Percentiles rank a stretch among this genome's conserved stretches.
Evolutionary conservation across 2,329 filamentous ascomycete species (phyloP).

Genomic region (Hymenoscyphus scutula): DNA sequence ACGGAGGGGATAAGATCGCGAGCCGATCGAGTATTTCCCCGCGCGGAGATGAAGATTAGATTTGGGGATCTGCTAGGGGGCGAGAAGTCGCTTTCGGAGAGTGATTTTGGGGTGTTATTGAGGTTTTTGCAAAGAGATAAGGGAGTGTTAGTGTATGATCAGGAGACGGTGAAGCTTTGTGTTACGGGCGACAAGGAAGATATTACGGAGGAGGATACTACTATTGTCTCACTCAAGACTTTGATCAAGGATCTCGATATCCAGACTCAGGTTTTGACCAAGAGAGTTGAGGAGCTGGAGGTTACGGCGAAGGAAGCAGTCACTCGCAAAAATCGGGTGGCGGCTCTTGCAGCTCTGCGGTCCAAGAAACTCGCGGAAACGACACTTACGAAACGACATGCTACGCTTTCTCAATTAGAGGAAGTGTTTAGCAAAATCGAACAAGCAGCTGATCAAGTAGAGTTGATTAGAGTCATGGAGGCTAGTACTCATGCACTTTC

Average conservation of each 20-base stretch:
- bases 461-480: conserved; percentile 80
- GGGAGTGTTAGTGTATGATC: conserved; percentile 56
- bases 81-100: conserved; percentile 52
- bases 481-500: conserved; percentile 70
- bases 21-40: conserved; percentile 67
- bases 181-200: conserved; percentile 45
- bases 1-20: conserved; percentile 45
- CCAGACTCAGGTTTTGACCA: conserved; percentile 65
- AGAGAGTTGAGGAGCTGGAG: conserved; percentile 64
- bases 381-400: conserved; percentile 67
- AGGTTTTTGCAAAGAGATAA: conserved; percentile 69
- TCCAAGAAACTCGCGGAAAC: conserved; percentile 80
- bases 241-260: conserved; percentile 72
- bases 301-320: conserved; percentile 68
- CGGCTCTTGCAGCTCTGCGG: conserved; percentile 75
- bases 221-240: conserved; percentile 80
- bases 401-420: conserved; percentile 77
- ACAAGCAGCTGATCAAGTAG: conserved; percentile 79
- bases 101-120: conserved; percentile 68
- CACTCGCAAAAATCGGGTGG: conserved; percentile 66
- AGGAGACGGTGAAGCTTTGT: conserved; percentile 72
- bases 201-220: conserved; percentile 75
- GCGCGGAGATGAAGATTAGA: conserved; percentile 58
- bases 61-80: conserved; percentile 54
- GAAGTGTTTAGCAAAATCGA: conserved; percentile 80